These are phyloP conservation scores for Eimeria brunetti DNA, from an alignment of 169 alveolate genomes.

Conservation along the genomic window DNA sequence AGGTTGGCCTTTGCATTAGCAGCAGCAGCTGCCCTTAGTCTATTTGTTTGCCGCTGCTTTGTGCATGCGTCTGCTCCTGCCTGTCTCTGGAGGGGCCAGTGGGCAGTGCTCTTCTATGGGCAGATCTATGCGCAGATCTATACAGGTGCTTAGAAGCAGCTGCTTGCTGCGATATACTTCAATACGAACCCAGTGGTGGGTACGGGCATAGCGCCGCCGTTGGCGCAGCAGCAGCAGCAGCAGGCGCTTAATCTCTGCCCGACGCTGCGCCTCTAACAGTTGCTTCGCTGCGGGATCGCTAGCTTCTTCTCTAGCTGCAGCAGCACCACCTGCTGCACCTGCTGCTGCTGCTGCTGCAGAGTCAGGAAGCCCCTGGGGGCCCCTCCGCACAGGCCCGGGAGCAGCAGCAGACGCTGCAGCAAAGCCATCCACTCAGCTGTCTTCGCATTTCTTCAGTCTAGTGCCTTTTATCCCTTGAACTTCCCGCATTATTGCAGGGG, in stretches of 20 bases:
- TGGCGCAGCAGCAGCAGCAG: background rate
- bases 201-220: background rate
- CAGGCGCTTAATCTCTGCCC: background rate
- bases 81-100: constrained; percentile 1
- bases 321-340: too few relatives aligned
- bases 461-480: background rate
- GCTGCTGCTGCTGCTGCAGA: background rate
- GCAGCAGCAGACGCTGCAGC: background rate
- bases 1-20: too few relatives aligned
- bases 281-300: too few relatives aligned
- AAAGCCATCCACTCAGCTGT: background rate
- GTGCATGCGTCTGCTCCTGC: background rate
- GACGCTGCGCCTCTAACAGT: too few relatives aligned
- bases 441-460: background rate
- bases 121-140: constrained; percentile 41
- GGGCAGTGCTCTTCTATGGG: constrained; percentile 56
- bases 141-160: background rate
- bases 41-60: background rate
- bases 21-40: too few relatives aligned
- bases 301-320: too few relatives aligned
- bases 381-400: background rate
- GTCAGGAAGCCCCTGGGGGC: background rate
- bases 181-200: background rate
- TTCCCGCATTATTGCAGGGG: background rate
- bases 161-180: background rate